Base-by-base conservation (phyloP, 257 asterid genomes). In the Leptodermis oblonga region DNA sequence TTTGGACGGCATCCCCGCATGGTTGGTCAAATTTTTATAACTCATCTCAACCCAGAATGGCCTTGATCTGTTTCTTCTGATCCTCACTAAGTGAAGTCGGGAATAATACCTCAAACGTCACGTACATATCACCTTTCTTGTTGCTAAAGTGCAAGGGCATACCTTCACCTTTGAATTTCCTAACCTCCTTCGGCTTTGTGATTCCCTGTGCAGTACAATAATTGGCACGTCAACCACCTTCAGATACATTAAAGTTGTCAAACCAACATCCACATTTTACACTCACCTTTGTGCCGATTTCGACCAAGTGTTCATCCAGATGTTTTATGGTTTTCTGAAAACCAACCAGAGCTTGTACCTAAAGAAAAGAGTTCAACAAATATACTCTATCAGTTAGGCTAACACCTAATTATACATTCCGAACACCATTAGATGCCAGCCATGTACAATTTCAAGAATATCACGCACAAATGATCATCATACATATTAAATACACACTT, bases 271-370 rank as follows among this genome's bases (percentile, higher is more conserved):
- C 3, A 41, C 7, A 20, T 11, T 18, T 11, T 33, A 20, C 23
- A 39, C 82, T 81, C 61, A 93, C 99, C 92, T 90, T 86, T 76
- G 89, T 77, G 85, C 96, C 70, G 69, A 93, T 84, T 79, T 93
- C 92, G 80, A 93, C 96, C 63, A 80, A 75, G 80, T 81, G 99
- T 37, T 87, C 96, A 73, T 90, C 99, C 6, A 93, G 96, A 83
- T 90, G 99, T 71, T 85, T 90, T 45, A 90, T 77, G 61, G 87
- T 88, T 82, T 90, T 93, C 87, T 88, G 90, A 48, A 90, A 93
- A 59, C 99, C 99, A 68, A 87, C 96, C 59, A 93, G 97, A 80
- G 99, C 96, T 87, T 93, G 97, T 74, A 90, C 87, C 99, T 93
- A 81, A 59, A 72, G 14, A 39, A 81, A 59, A 72, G 14, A 39